Evolutionary conservation across 306 rosid genomes (phyloP), one percentile per base, ranked within the genome.

Genomic region (Malus fusca): DNA sequence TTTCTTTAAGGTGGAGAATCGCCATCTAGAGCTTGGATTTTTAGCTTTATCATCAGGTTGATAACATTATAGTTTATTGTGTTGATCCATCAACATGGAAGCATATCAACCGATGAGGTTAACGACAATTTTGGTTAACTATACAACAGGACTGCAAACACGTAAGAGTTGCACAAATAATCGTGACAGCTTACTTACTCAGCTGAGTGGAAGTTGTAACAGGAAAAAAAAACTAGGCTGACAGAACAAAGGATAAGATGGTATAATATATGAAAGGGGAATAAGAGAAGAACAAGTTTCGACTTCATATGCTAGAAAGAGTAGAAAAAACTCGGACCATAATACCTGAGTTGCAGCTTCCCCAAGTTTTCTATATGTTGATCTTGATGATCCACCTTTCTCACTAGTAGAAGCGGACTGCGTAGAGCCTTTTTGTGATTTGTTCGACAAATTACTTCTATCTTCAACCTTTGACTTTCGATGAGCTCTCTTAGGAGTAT

Each of bases 281-380:
- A 31, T 37, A 58, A 58, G 30, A 59, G 0, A 30, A 22, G 44
- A n/a, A 73, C 10, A 11, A 12, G 15, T 71, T 63, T 28, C 42
- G 17, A 70, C 81, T 55, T 78, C 30, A 15, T 71, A 81, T 75
- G 74, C 74, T 37, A 79, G 30, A 40, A 52, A 79, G 23, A 65
- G 23, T 26, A n/a, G 22, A 37, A 62, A 75, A 21, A 73, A 65
- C 73, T 48, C 71, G 40, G 31, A 78, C 13, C 70, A 71, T 72
- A 35, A 31, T 88, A 96, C 99, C 99, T 96, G 89, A 78, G 88
- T 82, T 72, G 42, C 88, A 66, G 85, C 88, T 77, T 88, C 91
- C 72, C 93, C 90, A 48, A 92, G 97, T 78, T 85, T 92, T 79
- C 72, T 86, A 75, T 80, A 7, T 56, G 86, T 51, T 65, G 95